Percentiles rank a stretch among this genome's conserved stretches.
Conservation (phyloP, 768 basidiomycete genomes). For the Suillus subluteus region DNA sequence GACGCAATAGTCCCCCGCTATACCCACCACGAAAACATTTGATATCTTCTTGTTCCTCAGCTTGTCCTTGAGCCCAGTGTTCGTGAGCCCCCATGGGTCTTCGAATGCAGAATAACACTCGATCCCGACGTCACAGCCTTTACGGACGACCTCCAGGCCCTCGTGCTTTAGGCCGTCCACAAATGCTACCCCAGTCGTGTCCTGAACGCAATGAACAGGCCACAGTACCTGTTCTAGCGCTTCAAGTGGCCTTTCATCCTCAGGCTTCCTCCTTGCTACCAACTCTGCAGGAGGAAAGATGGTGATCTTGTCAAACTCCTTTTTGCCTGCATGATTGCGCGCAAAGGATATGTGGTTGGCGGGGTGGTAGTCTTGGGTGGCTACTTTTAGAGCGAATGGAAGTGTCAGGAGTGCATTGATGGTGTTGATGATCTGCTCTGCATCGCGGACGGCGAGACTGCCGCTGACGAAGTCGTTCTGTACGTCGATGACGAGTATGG, state of each 20-base stretch:
- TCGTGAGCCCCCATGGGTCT: conserved; percentile 53
- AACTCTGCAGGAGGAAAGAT: conserved; percentile 37
- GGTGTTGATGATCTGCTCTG: conserved; percentile 55
- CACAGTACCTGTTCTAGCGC: conserved; percentile 62
- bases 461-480: conserved; percentile 86
- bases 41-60: conserved; percentile 49
- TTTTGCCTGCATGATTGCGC: conserved; percentile 46
- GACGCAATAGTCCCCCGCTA: conserved; percentile 85
- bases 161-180: conserved; percentile 51
- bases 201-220: conserved; percentile 80
- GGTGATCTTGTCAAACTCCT: conserved; percentile 44
- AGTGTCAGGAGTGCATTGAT: conserved; percentile 62
- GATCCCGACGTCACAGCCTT: conserved; percentile 60
- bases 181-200: conserved; percentile 61
- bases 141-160: conserved; percentile 49
- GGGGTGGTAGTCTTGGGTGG: conserved; percentile 64
- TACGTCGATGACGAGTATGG: conserved; percentile 75
- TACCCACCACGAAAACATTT: conserved; percentile 63
- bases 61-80: conserved; percentile 50
- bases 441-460: conserved; percentile 70
- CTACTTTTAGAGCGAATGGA: conserved; percentile 55
- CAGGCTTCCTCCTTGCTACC: conserved; percentile 33
- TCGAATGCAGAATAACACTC: conserved; percentile 86
- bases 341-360: conserved; percentile 74
- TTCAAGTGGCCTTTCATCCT: conserved; percentile 18